phyloP scores from a whole-genome alignment of 495 filamentous ascomycete genomes.

The Bacidia gigantensis region DNA sequence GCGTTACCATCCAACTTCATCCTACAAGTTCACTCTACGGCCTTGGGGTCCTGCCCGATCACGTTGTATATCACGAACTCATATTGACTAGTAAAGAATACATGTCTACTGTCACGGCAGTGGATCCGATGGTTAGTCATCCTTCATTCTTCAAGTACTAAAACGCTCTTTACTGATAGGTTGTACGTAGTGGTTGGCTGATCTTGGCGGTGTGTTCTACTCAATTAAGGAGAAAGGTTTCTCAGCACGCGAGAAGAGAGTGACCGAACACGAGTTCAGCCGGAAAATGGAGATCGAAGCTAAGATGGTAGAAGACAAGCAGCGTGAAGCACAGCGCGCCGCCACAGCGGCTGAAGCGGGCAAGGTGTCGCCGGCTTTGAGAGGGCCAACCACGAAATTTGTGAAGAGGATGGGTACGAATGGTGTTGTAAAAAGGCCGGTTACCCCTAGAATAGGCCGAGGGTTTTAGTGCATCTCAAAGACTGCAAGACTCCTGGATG shows the following conservation, averaged over 20 bases:
- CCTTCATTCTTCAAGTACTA: too few relatives aligned
- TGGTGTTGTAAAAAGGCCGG: constrained; percentile 26
- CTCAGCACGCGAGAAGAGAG: constrained; percentile 71
- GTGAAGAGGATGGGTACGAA: constrained; percentile 20
- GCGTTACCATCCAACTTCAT: constrained; percentile 84
- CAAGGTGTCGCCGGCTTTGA: constrained; percentile 4
- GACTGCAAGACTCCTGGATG: too few relatives aligned
- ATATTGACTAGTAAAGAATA: constrained; percentile 96
- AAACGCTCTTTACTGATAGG: too few relatives aligned
- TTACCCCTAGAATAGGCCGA: constrained; percentile 21
- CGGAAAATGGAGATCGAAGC: constrained; percentile 90
- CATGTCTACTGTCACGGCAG: constrained; percentile 93
- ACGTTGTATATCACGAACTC: constrained; percentile 96
- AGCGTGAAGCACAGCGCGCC: constrained; percentile 28
- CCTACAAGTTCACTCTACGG: constrained; percentile 89
- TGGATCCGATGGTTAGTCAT: constrained; percentile 67
- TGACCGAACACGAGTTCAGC: constrained; percentile 91
- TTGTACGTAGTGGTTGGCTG: constrained; percentile 67
- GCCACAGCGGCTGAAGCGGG: constrained; percentile 12
- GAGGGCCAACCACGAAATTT: constrained; percentile 10
- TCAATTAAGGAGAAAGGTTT: constrained; percentile 97
- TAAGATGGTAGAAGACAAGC: constrained; percentile 81
- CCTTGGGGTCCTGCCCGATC: constrained; percentile 84
- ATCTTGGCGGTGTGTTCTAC: constrained; percentile 98
- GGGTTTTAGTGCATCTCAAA: too few relatives aligned